Percentiles rank a stretch among this genome's conserved stretches.
These are phyloP conservation scores for Malassezia japonica DNA, from an alignment of 1,284 basidiomycete genomes.

Conservation along the genomic window DNA sequence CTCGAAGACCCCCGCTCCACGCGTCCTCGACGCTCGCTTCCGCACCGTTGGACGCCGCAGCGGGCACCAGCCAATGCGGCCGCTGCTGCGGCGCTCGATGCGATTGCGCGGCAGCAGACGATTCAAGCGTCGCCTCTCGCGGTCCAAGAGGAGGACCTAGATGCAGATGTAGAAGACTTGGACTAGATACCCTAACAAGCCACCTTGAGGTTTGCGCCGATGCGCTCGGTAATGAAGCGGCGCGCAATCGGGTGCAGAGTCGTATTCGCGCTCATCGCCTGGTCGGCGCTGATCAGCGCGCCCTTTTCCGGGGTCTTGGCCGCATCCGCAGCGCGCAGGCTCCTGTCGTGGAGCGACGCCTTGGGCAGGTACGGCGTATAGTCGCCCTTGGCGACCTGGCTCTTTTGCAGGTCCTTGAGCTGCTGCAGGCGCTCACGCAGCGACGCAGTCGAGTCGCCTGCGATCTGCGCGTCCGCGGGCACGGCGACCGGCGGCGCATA, in stretches of 20 bases:
- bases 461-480: neutral
- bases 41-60: slow-evolving; percentile 18
- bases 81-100: slow-evolving; percentile 17
- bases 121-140: slow-evolving; percentile 17
- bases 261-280: slow-evolving; percentile 9
- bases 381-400: slow-evolving; percentile 10
- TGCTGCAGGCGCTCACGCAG: neutral
- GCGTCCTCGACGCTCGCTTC: slow-evolving; percentile 1
- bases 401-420: neutral
- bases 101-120: slow-evolving; percentile 15
- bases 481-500: slow-evolving; percentile 12
- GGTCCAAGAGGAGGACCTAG: slow-evolving; percentile 26
- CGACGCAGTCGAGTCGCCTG: neutral
- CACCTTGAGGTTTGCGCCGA: slow-evolving; percentile 6
- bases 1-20: neutral
- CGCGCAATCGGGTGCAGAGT: slow-evolving; percentile 13
- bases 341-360: neutral
- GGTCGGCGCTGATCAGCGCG: slow-evolving; percentile 5
- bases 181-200: slow-evolving; percentile 17
- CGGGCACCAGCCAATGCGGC: slow-evolving; percentile 14
- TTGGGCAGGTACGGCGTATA: slow-evolving; percentile 8
- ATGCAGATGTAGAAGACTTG: slow-evolving; percentile 33
- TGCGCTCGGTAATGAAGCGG: slow-evolving; percentile 9
- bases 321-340: neutral
- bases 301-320: neutral